Evolutionary conservation across 108 stramenopile genomes (phyloP).

Genomic region (Stephanodiscus triporus): DNA sequence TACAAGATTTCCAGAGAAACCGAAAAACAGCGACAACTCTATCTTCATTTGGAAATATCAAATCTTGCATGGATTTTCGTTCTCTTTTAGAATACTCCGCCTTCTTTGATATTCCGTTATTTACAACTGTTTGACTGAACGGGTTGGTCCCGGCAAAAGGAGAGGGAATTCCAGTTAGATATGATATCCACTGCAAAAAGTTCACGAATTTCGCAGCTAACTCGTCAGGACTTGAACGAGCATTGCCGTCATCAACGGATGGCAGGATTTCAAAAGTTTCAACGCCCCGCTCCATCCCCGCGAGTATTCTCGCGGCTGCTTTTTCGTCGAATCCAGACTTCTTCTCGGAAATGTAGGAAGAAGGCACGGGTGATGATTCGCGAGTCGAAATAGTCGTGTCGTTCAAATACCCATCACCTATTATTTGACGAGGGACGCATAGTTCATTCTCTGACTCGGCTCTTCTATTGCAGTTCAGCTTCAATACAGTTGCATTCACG

Average conservation of each 20-base stretch:
- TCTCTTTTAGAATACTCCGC: constrained; percentile 19
- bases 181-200: constrained; percentile 57
- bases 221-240: constrained; percentile 34
- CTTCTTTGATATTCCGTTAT: constrained; percentile 21
- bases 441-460: constrained; percentile 10
- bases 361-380: constrained; percentile 12
- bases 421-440: constrained; percentile 9
- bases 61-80: constrained; percentile 44
- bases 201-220: constrained; percentile 72
- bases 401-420: constrained; percentile 13
- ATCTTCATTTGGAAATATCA: constrained; percentile 37
- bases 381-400: constrained; percentile 25
- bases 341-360: constrained; percentile 7
- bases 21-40: constrained; percentile 31
- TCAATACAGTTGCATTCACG: constrained; percentile 42
- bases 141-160: constrained; percentile 64
- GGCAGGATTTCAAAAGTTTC: constrained; percentile 32
- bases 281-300: constrained; percentile 38
- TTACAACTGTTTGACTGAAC: constrained; percentile 55
- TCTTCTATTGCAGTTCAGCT: constrained; percentile 12
- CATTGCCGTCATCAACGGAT: background rate
- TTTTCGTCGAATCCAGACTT: constrained; percentile 31
- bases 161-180: constrained; percentile 45
- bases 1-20: constrained; percentile 25
- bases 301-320: constrained; percentile 26